Evolutionary conservation across 2,329 filamentous ascomycete genomes (phyloP).

Genomic region (Orbilia javanica): DNA sequence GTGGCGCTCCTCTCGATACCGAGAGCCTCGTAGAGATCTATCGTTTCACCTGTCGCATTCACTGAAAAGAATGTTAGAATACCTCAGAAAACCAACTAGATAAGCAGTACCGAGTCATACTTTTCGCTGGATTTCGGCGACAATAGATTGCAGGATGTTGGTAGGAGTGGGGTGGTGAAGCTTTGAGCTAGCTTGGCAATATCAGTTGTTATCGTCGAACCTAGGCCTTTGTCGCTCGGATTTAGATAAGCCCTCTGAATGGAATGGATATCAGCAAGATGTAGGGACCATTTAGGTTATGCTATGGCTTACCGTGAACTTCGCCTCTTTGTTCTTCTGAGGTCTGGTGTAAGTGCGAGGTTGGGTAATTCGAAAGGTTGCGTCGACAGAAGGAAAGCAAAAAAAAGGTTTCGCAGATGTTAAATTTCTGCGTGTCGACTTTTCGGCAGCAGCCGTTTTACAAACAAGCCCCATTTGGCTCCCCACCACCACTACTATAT

Average conservation of each 20-base stretch:
- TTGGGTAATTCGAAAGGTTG: conserved; percentile 7
- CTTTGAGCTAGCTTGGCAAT: conserved; percentile 14
- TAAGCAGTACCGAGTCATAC: not conserved
- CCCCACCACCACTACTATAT: conserved; percentile 23
- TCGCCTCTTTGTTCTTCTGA: not conserved
- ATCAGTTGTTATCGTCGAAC: not conserved
- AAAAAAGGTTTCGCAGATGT: conserved; percentile 18
- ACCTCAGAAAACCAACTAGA: not conserved
- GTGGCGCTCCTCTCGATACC: conserved; percentile 78
- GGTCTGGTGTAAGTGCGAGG: not conserved
- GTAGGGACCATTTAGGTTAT: not conserved
- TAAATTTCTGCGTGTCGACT: conserved; percentile 30
- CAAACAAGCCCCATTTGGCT: conserved; percentile 33
- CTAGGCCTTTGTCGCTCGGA: not conserved
- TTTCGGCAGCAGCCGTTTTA: conserved; percentile 25
- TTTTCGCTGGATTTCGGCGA: conserved; percentile 17
- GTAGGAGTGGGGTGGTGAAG: conserved; percentile 12
- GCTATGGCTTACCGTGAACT: not conserved
- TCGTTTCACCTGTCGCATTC: conserved; percentile 66
- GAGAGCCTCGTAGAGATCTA: conserved; percentile 80
- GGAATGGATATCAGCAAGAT: not conserved
- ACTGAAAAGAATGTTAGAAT: conserved; percentile 56
- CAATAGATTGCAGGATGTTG: not conserved
- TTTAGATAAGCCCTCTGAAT: not conserved
- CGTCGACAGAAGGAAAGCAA: conserved; percentile 5